phyloP scores from a whole-genome alignment of 2,329 filamentous ascomycete species.

The Chaetomium globosum region DNA sequence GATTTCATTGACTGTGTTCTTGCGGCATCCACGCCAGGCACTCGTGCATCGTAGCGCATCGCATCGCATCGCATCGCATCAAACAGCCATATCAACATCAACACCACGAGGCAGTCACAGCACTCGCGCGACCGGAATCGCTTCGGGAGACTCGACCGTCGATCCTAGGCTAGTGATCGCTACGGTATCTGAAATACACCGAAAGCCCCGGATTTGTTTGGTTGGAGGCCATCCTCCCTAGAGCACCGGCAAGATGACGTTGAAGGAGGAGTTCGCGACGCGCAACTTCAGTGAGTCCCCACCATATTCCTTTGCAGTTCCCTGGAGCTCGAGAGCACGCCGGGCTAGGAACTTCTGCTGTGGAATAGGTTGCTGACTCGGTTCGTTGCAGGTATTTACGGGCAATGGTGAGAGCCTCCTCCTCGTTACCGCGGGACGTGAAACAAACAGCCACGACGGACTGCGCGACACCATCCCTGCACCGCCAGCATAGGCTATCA shows the following conservation, averaged over 20 bases:
- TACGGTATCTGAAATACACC: background rate
- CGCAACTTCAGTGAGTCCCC: constrained; percentile 71
- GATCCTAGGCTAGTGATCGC: background rate
- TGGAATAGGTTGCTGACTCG: constrained; percentile 29
- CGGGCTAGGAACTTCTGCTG: constrained; percentile 1
- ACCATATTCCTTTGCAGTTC: constrained; percentile 1
- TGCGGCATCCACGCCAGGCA: background rate
- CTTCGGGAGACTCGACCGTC: background rate
- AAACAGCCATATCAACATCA: background rate
- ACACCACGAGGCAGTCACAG: background rate
- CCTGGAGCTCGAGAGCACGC: background rate
- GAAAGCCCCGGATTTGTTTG: background rate
- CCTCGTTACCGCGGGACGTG: constrained; percentile 5
- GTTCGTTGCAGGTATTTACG: constrained; percentile 65
- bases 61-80: constrained; percentile 14
- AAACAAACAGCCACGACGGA: background rate
- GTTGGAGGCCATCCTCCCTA: background rate
- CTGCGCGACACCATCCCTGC: background rate
- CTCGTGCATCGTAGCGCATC: constrained; percentile 16
- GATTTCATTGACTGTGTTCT: constrained; percentile 13
- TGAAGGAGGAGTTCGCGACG: constrained; percentile 72
- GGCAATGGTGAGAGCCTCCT: constrained; percentile 67
- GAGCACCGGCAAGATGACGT: constrained; percentile 60
- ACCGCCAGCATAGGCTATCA: background rate
- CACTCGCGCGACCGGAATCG: constrained; percentile 5